phyloP scores from a whole-genome alignment of 2,329 filamentous ascomycete species.

The Talaromyces sp. region DNA sequence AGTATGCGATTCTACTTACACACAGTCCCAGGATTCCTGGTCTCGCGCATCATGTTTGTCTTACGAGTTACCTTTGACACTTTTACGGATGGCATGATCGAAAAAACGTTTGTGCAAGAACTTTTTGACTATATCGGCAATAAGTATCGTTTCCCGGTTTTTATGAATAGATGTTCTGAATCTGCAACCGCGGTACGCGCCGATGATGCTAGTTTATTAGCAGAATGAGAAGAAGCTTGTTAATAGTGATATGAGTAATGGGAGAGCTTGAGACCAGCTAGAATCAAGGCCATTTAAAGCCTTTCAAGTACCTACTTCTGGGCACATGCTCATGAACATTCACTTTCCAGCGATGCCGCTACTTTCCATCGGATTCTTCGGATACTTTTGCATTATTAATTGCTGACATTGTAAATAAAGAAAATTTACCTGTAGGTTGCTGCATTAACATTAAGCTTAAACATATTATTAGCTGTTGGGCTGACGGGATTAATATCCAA shows the following conservation, averaged over 20 bases:
- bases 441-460: not conserved
- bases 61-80: conserved; percentile 22
- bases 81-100: conserved; percentile 21
- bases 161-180: conserved; percentile 18
- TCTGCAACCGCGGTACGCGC: conserved; percentile 11
- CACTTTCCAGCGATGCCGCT: not conserved
- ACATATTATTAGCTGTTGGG: not conserved
- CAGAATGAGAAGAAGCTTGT: not conserved
- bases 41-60: conserved; percentile 25
- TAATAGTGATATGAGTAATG: not conserved
- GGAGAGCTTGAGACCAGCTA: not conserved
- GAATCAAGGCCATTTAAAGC: not conserved
- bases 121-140: conserved; percentile 20
- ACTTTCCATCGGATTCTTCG: not conserved
- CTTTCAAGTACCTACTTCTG: not conserved
- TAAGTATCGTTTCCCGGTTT: conserved; percentile 17
- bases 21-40: conserved; percentile 19
- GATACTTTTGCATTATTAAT: not conserved
- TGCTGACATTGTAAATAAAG: not conserved
- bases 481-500: not conserved
- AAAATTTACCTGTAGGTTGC: not conserved
- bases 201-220: not conserved
- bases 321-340: not conserved
- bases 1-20: conserved; percentile 24
- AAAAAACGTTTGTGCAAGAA: conserved; percentile 20